Evolutionary conservation across 208 protist genomes (phyloP).

Genomic region (Naegleria fowleri): DNA sequence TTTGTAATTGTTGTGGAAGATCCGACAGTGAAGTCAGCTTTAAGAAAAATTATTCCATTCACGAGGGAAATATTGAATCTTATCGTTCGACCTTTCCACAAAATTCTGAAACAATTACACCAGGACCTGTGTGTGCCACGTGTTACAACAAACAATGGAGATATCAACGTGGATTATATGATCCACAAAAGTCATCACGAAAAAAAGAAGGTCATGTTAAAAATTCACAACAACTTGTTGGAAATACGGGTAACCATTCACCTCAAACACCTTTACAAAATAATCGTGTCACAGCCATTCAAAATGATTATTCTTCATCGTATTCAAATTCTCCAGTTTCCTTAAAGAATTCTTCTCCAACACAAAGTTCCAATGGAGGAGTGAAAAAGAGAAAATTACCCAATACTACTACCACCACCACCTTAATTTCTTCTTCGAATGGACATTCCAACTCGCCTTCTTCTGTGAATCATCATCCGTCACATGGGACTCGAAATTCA

Average conservation of each 20-base stretch:
- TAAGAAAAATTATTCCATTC: constrained; percentile 6
- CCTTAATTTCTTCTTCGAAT: not conserved
- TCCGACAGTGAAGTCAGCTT: not conserved
- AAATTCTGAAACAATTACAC: not conserved
- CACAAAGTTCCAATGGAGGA: no score
- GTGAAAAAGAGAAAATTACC: not conserved
- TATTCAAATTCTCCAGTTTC: no score
- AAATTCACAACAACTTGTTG: no score
- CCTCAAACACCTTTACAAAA: not conserved
- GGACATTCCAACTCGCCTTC: no score
- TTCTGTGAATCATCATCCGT: no score
- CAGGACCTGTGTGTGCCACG: not conserved
- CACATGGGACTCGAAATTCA: no score
- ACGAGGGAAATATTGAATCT: constrained; percentile 3
- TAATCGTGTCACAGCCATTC: not conserved
- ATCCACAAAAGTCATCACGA: not conserved
- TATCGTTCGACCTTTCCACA: not conserved
- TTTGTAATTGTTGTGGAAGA: not conserved
- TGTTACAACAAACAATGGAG: constrained; percentile 14
- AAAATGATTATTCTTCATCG: not conserved
- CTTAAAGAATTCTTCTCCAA: not conserved
- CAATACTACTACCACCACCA: no score
- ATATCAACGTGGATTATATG: not conserved
- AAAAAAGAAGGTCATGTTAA: not conserved
- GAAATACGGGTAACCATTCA: no score